Evolutionary conservation across 2,329 filamentous ascomycete species (phyloP).

Genomic region (Aspergillus udagawae): DNA sequence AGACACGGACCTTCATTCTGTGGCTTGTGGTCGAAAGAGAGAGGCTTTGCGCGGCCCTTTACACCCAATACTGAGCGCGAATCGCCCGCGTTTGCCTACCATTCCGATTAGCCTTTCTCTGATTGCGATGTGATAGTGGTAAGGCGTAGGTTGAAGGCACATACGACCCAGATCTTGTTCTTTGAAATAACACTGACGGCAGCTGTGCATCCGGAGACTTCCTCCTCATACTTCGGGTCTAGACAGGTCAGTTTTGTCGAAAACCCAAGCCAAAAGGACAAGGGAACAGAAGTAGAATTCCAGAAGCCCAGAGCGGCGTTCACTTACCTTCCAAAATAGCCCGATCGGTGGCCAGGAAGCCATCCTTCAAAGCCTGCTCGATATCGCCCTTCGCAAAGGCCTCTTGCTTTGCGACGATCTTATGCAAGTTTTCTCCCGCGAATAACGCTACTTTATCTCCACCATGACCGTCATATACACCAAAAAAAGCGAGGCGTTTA

Average conservation of each 20-base stretch:
- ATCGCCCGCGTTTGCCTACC: conserved; percentile 91
- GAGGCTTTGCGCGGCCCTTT: conserved; percentile 92
- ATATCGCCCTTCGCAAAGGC: conserved; percentile 88
- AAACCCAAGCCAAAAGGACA: neutral
- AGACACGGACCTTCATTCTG: conserved; percentile 78
- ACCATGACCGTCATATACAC: conserved; percentile 96
- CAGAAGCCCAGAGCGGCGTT: neutral
- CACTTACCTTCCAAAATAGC: conserved; percentile 87
- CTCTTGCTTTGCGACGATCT: conserved; percentile 92
- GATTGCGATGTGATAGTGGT: neutral
- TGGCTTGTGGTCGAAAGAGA: conserved; percentile 99
- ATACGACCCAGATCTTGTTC: conserved; percentile 91
- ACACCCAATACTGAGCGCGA: conserved; percentile 92
- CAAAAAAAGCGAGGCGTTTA: conserved; percentile 86
- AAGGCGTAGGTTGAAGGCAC: conserved; percentile 39
- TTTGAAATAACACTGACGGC: conserved; percentile 84
- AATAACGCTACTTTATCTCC: conserved; percentile 95
- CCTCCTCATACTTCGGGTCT: conserved; percentile 97
- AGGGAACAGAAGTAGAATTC: neutral
- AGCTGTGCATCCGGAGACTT: conserved; percentile 96
- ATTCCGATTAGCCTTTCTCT: conserved; percentile 20
- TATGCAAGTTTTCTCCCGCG: conserved; percentile 85
- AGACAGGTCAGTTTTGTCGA: conserved; percentile 18
- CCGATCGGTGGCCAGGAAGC: conserved; percentile 91
- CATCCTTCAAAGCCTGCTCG: conserved; percentile 94